Conservation (phyloP, 2,329 filamentous ascomycete species). For the Aspergillus sp. region DNA sequence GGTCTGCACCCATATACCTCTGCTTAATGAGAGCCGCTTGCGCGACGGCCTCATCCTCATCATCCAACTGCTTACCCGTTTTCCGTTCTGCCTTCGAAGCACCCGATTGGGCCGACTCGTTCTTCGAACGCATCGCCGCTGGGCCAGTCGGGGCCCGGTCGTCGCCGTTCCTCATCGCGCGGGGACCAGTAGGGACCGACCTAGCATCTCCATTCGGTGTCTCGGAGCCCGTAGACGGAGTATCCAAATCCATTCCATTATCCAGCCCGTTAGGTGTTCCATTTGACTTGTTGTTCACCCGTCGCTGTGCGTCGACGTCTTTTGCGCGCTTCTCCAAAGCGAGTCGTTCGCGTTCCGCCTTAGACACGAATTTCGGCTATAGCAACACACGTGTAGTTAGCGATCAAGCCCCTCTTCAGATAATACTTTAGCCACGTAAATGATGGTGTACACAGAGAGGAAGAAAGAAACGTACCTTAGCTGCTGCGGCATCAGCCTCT, state of each 20-base stretch:
- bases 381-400: slow-evolving; percentile 13
- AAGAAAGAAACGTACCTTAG: slow-evolving; percentile 58
- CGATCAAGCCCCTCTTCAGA: not conserved
- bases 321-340: slow-evolving; percentile 75
- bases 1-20: slow-evolving; percentile 87
- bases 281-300: slow-evolving; percentile 46
- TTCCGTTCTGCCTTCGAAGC: slow-evolving; percentile 42
- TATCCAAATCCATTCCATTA: slow-evolving; percentile 22
- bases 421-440: slow-evolving; percentile 1
- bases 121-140: slow-evolving; percentile 50
- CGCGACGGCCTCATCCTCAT: slow-evolving; percentile 60
- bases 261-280: slow-evolving; percentile 26
- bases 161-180: slow-evolving; percentile 56
- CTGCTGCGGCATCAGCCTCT: slow-evolving; percentile 76
- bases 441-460: no score
- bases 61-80: slow-evolving; percentile 43
- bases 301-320: slow-evolving; percentile 64
- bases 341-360: slow-evolving; percentile 75
- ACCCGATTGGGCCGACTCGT: slow-evolving; percentile 47
- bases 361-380: slow-evolving; percentile 79
- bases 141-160: slow-evolving; percentile 56
- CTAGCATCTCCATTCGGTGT: slow-evolving; percentile 25
- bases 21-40: slow-evolving; percentile 74
- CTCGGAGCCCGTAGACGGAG: slow-evolving; percentile 17
- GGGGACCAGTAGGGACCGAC: slow-evolving; percentile 68